phyloP scores from a whole-genome alignment of 163 green algal species.

The Chlorella variabilis region DNA sequence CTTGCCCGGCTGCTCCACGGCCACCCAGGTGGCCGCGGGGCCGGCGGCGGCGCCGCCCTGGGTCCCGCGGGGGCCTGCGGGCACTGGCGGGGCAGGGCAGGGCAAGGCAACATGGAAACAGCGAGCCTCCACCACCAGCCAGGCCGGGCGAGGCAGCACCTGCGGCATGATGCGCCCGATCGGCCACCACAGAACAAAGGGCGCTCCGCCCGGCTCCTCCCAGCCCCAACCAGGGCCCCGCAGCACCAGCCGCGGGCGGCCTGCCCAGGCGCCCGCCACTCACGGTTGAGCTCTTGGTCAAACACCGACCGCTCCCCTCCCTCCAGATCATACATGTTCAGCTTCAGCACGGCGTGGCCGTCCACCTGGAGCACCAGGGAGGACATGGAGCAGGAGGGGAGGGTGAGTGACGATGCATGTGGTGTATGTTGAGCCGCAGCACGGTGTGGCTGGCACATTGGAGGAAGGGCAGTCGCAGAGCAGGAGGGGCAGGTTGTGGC shows the following conservation, averaged over 20 bases:
- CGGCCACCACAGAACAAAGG: too few relatives aligned
- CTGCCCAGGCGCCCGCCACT: not conserved
- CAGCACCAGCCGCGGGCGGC: too few relatives aligned
- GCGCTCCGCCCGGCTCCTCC: too few relatives aligned
- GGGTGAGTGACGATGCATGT: not conserved
- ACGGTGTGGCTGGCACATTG: too few relatives aligned
- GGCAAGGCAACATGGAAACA: not conserved
- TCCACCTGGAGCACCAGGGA: slow-evolving; percentile 46
- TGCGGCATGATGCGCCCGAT: not conserved
- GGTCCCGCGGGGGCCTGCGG: slow-evolving; percentile 35
- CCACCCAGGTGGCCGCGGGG: slow-evolving; percentile 18
- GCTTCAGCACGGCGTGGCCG: slow-evolving; percentile 61
- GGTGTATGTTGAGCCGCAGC: too few relatives aligned
- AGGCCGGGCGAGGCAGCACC: not conserved
- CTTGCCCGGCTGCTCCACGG: slow-evolving; percentile 24
- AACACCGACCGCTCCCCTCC: slow-evolving; percentile 61
- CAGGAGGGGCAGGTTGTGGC: not conserved
- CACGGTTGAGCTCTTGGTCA: slow-evolving; percentile 51
- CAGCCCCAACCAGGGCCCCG: too few relatives aligned
- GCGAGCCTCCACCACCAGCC: slow-evolving; percentile 16
- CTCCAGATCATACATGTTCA: slow-evolving; percentile 66
- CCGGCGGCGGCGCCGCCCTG: slow-evolving; percentile 38
- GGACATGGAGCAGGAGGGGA: not conserved
- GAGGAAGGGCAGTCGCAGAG: too few relatives aligned
- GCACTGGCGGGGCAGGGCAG: not conserved